phyloP scores from a whole-genome alignment of 306 rosid genomes.

The Cucurbita ficifolia region DNA sequence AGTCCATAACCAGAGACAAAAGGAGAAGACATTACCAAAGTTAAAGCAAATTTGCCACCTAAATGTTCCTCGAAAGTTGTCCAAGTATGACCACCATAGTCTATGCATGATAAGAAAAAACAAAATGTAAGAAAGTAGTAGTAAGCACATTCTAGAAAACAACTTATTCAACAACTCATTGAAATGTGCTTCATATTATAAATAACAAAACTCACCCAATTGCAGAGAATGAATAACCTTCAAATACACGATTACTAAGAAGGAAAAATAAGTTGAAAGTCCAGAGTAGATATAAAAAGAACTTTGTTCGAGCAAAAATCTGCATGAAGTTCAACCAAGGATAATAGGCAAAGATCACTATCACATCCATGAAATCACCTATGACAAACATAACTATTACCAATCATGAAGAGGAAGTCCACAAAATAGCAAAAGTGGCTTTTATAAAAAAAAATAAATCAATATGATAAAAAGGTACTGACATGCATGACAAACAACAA shows the following conservation, averaged over 20 bases:
- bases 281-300: slow-evolving; percentile 58
- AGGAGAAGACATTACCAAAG: slow-evolving; percentile 44
- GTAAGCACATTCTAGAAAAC: background rate
- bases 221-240: slow-evolving; percentile 69
- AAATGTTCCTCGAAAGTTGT: slow-evolving; percentile 72
- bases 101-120: slow-evolving; percentile 23
- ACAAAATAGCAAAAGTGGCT: background rate
- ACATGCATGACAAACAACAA: background rate
- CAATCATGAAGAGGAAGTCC: background rate
- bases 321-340: slow-evolving; percentile 24
- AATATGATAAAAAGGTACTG: background rate
- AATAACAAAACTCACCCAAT: slow-evolving; percentile 60
- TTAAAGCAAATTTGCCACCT: slow-evolving; percentile 97
- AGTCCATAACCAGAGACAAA: background rate
- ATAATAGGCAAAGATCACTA: slow-evolving; percentile 5
- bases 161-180: slow-evolving; percentile 8
- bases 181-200: slow-evolving; percentile 1
- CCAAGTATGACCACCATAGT: slow-evolving; percentile 58
- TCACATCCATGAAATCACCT: background rate
- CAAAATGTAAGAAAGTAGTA: background rate
- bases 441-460: background rate
- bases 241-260: slow-evolving; percentile 71
- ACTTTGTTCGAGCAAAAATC: slow-evolving; percentile 51
- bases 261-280: slow-evolving; percentile 75
- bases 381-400: background rate